Conservation (phyloP, 2,329 filamentous ascomycete genomes). For the Venturia pyrina region DNA sequence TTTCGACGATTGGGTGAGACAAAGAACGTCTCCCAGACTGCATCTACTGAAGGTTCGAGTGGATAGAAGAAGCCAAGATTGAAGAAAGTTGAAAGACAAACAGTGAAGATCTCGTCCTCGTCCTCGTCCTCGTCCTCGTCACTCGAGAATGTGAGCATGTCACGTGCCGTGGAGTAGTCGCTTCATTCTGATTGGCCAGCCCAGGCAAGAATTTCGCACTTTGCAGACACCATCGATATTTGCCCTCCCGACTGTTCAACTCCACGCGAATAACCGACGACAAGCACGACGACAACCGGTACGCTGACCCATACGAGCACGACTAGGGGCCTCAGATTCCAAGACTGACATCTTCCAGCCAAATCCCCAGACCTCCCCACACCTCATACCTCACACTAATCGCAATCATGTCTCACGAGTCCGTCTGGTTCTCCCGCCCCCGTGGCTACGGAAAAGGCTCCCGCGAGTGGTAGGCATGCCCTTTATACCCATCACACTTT, state of each 20-base stretch:
- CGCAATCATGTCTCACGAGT: slow-evolving; percentile 78
- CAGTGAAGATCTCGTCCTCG: neutral
- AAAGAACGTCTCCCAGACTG: too few relatives aligned
- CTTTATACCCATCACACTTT: neutral
- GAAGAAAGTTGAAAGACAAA: neutral
- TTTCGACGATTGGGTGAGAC: too few relatives aligned
- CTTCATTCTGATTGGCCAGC: neutral
- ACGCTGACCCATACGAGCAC: neutral
- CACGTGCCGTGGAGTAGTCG: neutral
- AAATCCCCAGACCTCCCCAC: neutral
- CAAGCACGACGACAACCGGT: neutral
- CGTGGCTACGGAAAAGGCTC: slow-evolving; percentile 95
- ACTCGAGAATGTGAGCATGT: neutral
- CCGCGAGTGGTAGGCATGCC: slow-evolving; percentile 69
- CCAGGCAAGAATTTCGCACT: neutral
- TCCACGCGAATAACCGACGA: neutral
- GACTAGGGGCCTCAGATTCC: neutral
- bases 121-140: neutral
- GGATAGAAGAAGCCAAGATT: neutral
- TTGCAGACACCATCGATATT: neutral
- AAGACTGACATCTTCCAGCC: neutral
- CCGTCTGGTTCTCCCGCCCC: slow-evolving; percentile 98
- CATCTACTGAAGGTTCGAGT: too few relatives aligned
- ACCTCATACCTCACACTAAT: slow-evolving; percentile 14
- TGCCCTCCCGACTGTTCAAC: neutral